Conservation (phyloP, 2,329 filamentous ascomycete genomes). For the Talaromyces sp. region DNA sequence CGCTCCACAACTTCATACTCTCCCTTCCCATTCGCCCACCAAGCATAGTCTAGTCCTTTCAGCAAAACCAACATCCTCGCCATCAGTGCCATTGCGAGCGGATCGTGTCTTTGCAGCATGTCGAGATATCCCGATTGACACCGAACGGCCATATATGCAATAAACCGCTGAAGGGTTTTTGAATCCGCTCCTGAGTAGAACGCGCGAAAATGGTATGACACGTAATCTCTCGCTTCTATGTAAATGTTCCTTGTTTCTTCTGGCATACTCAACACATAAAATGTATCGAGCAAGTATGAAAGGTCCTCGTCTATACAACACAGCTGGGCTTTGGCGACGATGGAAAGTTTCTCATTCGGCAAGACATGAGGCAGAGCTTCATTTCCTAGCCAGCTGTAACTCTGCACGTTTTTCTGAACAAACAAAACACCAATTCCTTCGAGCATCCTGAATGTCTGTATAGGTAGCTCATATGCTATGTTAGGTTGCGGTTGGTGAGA, state of each 20-base stretch:
- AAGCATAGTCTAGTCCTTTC: neutral
- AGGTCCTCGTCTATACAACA: neutral
- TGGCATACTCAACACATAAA: neutral
- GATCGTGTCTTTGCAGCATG: neutral
- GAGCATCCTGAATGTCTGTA: neutral
- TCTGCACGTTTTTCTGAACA: neutral
- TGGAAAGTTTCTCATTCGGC: neutral
- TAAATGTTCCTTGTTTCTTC: neutral
- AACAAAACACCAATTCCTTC: neutral
- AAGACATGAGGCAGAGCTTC: neutral
- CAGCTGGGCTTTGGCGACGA: neutral
- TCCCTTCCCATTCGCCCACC: constrained; percentile 1
- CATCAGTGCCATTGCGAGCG: neutral
- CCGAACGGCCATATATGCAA: neutral
- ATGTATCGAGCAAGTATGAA: neutral
- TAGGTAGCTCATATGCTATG: neutral
- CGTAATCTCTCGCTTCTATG: neutral
- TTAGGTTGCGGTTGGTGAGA: neutral
- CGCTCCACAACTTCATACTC: constrained; percentile 3
- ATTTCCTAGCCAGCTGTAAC: neutral
- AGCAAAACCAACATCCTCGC: neutral
- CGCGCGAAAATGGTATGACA: neutral
- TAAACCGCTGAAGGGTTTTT: neutral
- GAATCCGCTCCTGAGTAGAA: neutral
- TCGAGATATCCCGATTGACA: neutral